Percentiles rank a stretch among this genome's conserved stretches.
These are phyloP conservation scores for Phaeosphaeriaceae sp. DNA, from an alignment of 2,329 filamentous ascomycete genomes.

Conservation along the genomic window DNA sequence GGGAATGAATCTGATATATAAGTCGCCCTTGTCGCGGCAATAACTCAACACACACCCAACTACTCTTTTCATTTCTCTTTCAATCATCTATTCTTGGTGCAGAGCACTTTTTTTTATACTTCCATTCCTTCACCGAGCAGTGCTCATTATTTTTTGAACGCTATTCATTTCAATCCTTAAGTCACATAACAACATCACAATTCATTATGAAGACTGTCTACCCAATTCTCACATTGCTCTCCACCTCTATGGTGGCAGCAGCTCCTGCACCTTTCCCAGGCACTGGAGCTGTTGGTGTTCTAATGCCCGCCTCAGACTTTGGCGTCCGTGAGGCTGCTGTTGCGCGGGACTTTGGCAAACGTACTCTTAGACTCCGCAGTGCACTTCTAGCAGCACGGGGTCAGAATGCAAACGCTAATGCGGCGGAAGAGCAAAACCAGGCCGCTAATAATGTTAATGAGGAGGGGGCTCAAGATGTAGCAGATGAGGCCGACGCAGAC, in stretches of 20 bases:
- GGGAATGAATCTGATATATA: constrained; percentile 28
- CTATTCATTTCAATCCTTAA: constrained; percentile 29
- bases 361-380: constrained; percentile 34
- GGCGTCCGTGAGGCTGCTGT: constrained; percentile 25
- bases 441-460: constrained; percentile 5
- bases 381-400: constrained; percentile 30
- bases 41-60: constrained; percentile 22
- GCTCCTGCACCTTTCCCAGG: constrained; percentile 40
- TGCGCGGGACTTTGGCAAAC: constrained; percentile 34
- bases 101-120: constrained; percentile 38
- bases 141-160: constrained; percentile 41
- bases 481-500: constrained; percentile 2
- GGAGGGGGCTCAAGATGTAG: constrained; percentile 11
- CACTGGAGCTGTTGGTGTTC: constrained; percentile 33
- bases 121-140: constrained; percentile 43
- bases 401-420: constrained; percentile 15
- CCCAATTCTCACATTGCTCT: constrained; percentile 44
- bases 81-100: constrained; percentile 34
- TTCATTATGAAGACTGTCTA: constrained; percentile 45
- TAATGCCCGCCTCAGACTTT: constrained; percentile 28
- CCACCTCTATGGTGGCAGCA: constrained; percentile 40
- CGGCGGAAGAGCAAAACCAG: constrained; percentile 4
- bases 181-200: constrained; percentile 5
- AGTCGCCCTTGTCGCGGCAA: constrained; percentile 14
- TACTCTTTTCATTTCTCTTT: constrained; percentile 15